Percentiles rank a stretch among this genome's conserved stretches.
These are phyloP conservation scores for Eucalyptus regnans DNA, from an alignment of 345 rosid species.

Conservation along the genomic window DNA sequence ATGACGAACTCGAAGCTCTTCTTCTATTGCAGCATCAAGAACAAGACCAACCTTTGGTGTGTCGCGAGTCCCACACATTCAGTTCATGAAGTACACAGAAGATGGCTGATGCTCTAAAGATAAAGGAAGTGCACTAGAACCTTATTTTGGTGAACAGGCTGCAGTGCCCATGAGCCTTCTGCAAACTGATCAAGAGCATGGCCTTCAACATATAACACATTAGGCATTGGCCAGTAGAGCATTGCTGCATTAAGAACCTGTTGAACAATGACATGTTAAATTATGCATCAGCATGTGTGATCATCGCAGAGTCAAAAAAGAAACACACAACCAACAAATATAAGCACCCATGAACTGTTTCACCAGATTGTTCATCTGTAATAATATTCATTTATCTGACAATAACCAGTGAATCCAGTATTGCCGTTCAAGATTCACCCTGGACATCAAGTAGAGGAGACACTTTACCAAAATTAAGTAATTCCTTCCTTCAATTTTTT, in stretches of 20 bases:
- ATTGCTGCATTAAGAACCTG: constrained; percentile 66
- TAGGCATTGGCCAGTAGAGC: constrained; percentile 57
- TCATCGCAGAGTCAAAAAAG: not conserved
- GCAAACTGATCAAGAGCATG: constrained; percentile 57
- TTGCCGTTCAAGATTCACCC: not conserved
- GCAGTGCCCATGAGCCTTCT: constrained; percentile 41
- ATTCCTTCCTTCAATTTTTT: not conserved
- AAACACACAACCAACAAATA: not conserved
- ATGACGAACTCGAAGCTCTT: constrained; percentile 39
- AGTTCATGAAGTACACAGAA: not conserved
- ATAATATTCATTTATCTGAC: not conserved
- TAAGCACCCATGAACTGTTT: not conserved
- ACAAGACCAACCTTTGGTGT: constrained; percentile 50
- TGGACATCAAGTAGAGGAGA: not conserved
- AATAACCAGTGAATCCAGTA: not conserved
- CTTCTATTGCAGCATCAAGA: constrained; percentile 53
- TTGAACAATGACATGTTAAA: not conserved
- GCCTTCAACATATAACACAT: constrained; percentile 54
- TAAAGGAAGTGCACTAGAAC: not conserved
- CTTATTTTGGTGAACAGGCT: constrained; percentile 56
- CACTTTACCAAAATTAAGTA: not conserved
- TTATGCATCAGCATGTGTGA: not conserved
- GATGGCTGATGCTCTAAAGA: not conserved
- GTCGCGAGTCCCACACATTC: not conserved
- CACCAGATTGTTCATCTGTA: not conserved